These are phyloP conservation scores for Pyrrhoderma lamaoense DNA, from an alignment of 1,284 basidiomycete genomes.

Conservation along the genomic window DNA sequence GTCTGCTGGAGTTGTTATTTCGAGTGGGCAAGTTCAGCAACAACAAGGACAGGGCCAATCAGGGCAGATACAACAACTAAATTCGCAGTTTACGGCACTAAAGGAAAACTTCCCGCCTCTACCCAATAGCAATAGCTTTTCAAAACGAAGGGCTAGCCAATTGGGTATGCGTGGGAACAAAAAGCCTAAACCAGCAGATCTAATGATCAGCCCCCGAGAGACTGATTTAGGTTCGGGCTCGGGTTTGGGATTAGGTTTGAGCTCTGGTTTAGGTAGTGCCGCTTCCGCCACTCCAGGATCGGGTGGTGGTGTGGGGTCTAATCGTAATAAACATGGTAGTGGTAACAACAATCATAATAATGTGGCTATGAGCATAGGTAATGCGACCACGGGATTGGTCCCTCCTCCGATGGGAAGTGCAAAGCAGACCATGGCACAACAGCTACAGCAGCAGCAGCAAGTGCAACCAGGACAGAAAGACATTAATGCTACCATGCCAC, in stretches of 20 bases:
- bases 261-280: constrained; percentile 30
- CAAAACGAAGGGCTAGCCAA: constrained; percentile 57
- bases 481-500: background rate
- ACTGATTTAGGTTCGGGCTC: constrained; percentile 30
- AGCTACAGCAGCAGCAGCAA: background rate
- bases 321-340: no score
- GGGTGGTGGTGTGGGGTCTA: constrained; percentile 22
- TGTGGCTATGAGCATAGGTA: no score
- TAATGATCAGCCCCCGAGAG: constrained; percentile 64
- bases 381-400: no score
- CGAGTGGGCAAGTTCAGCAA: background rate
- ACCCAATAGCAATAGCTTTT: constrained; percentile 63
- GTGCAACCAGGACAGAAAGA: background rate
- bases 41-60: background rate
- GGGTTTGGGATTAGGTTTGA: constrained; percentile 1
- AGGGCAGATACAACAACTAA: no score
- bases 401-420: background rate
- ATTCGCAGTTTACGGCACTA: no score
- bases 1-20: background rate
- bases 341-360: no score
- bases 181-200: constrained; percentile 48
- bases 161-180: constrained; percentile 54
- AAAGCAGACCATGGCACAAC: background rate
- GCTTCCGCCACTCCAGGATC: constrained; percentile 60
- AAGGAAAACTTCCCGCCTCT: constrained; percentile 42